Base-by-base conservation (phyloP, 345 rosid genomes). In the Lepidium africanum region DNA sequence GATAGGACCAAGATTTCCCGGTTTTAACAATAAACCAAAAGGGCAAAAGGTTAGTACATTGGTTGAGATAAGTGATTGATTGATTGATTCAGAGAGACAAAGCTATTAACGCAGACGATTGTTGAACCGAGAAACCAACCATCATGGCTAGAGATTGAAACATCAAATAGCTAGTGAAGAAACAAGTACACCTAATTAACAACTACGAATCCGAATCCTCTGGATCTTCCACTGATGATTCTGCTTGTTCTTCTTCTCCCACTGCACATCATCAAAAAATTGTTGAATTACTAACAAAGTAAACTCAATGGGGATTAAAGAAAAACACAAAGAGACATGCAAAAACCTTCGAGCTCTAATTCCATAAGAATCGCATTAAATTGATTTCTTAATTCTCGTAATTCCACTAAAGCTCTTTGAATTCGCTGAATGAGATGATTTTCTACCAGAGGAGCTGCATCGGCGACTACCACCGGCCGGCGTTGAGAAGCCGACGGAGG, bases 181-280 rank as follows among this genome's bases (percentile, higher is more conserved):
- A 21, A 55, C 64, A 30, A 43, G 39, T n/a, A 38, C 33, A 61
- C 21, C 8, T 12, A 40, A 50, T 12, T 11, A 19, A 23, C 13
- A 14, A 45, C 70, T 72, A 72, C 30, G 65, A 72, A 65, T 72
- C 76, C 30, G 76, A 72, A 45, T 72, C 76, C 19, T 72, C 76
- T 57, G 76, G 76, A 72, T 72, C 76, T 12, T 72, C 76, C 54
- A 72, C 76, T 65, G 76, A 72, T 72, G 76, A 72, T 49, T 65
- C 76, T 30, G 71, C 76, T 40, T 58, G 37, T 4, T 72, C 76
- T 48, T 65, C 76, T 55, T 72, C 75, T 57, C 69, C 71, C n/a
- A 48, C 76, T 72, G 59, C 13, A n/a, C n/a, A 33, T 32, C 4
- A 47, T 21, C 19, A 67, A 11, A 67, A 11, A 46, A 40, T 6